A percentile compares a stretch with the other conserved stretches of the same genome.
Evolutionary conservation across 2,329 filamentous ascomycete species (phyloP).

Genomic region (Cryphonectria radicalis): DNA sequence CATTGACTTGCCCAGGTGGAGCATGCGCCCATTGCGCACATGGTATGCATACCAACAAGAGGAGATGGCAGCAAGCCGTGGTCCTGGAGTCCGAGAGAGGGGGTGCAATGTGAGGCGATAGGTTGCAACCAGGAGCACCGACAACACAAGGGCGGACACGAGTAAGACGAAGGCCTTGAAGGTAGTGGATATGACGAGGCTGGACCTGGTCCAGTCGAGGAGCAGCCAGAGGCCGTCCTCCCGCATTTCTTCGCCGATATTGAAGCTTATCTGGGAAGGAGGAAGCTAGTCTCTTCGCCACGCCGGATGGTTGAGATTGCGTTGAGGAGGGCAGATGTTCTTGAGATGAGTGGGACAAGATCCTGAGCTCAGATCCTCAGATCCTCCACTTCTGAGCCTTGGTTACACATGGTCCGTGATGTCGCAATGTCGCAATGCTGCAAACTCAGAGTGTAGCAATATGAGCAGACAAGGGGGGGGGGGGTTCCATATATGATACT

Average conservation of each 20-base stretch:
- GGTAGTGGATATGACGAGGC: not conserved
- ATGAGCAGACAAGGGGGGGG: not conserved
- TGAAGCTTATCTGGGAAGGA: not conserved
- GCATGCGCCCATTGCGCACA: conserved; percentile 48
- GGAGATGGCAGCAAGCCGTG: conserved; percentile 50
- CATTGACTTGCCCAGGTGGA: conserved; percentile 47
- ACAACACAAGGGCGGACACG: not conserved
- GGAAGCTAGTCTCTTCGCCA: not conserved
- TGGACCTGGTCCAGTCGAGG: not conserved
- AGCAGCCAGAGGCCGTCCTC: not conserved
- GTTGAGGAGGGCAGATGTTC: not conserved
- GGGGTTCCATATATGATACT: not conserved
- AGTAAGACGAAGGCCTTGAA: not conserved
- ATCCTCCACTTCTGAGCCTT: not conserved
- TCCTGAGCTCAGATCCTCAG: not conserved
- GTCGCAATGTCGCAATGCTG: not conserved
- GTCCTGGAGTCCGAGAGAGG: conserved; percentile 51
- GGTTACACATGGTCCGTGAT: not conserved
- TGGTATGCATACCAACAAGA: conserved; percentile 54
- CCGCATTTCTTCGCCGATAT: not conserved
- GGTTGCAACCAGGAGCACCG: conserved; percentile 1
- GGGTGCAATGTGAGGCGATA: conserved; percentile 52
- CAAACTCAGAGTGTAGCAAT: not conserved
- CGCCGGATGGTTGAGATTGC: not conserved
- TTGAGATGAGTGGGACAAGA: not conserved